Evolutionary conservation across 371 early-diverging fungal genomes (phyloP).

Genomic region (Actinomortierella wolfii): DNA sequence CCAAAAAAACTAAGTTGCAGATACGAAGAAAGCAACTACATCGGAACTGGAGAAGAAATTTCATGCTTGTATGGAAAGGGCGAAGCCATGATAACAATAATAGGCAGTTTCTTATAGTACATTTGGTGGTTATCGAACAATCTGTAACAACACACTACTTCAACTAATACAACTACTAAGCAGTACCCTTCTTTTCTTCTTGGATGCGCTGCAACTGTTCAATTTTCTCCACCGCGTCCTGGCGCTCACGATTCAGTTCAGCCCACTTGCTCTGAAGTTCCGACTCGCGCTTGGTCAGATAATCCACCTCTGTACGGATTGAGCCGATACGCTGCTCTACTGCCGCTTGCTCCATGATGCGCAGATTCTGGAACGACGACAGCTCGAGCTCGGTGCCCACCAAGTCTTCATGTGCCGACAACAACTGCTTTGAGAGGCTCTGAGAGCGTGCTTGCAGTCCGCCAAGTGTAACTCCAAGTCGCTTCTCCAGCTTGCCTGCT

Average conservation of each 20-base stretch:
- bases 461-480: constrained; percentile 77
- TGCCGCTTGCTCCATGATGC: constrained; percentile 61
- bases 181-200: constrained; percentile 18
- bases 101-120: no score
- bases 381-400: constrained; percentile 69
- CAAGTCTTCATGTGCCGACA: constrained; percentile 63
- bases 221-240: constrained; percentile 42
- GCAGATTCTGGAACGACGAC: constrained; percentile 62
- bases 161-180: neutral
- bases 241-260: constrained; percentile 57
- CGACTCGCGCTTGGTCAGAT: constrained; percentile 64
- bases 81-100: no score
- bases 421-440: constrained; percentile 62
- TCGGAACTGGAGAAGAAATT: no score
- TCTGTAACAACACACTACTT: no score
- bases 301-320: constrained; percentile 66
- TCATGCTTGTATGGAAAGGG: no score
- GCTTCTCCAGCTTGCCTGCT: constrained; percentile 88
- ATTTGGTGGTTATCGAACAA: no score
- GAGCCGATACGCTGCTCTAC: constrained; percentile 72
- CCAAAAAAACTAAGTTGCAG: no score
- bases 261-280: constrained; percentile 78
- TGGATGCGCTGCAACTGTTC: constrained; percentile 24
- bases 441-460: constrained; percentile 78
- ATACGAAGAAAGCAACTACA: no score